phyloP scores from a whole-genome alignment of 2,329 filamentous ascomycete species.

The Raffaelea albimanens region DNA sequence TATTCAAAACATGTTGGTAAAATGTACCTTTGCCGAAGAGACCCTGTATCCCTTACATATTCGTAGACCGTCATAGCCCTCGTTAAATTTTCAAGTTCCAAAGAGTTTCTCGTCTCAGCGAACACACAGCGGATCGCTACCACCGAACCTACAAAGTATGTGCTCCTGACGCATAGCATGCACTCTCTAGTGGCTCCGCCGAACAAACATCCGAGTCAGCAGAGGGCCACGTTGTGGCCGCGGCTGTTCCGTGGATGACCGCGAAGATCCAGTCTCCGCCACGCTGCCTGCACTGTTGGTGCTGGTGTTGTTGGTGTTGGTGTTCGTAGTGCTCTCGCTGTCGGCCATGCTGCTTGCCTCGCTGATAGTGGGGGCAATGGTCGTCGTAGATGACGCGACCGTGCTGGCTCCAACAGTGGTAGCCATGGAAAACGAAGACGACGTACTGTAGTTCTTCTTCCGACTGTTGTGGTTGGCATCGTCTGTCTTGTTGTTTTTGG shows the following conservation, averaged over 20 bases:
- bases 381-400: neutral
- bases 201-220: constrained; percentile 14
- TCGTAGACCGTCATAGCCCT: too few species aligned
- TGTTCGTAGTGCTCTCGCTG: neutral
- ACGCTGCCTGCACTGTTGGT: neutral
- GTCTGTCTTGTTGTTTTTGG: neutral
- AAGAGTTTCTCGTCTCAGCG: too few species aligned
- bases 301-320: neutral
- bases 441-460: constrained; percentile 9
- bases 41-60: too few species aligned
- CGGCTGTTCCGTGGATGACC: constrained; percentile 3
- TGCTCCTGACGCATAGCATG: too few species aligned
- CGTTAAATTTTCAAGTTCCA: too few species aligned
- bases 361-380: neutral
- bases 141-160: too few species aligned
- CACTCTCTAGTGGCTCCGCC: constrained; percentile 11
- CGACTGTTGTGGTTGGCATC: neutral
- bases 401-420: constrained; percentile 3
- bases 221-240: constrained; percentile 8
- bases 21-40: too few species aligned
- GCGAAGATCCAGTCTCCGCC: neutral
- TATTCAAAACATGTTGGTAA: too few species aligned
- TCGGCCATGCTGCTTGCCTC: neutral
- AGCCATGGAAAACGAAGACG: constrained; percentile 6
- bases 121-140: too few species aligned